Evolutionary conservation across 1,139 yeast genomes (phyloP).

Genomic region (Kodamaea sp.): DNA sequence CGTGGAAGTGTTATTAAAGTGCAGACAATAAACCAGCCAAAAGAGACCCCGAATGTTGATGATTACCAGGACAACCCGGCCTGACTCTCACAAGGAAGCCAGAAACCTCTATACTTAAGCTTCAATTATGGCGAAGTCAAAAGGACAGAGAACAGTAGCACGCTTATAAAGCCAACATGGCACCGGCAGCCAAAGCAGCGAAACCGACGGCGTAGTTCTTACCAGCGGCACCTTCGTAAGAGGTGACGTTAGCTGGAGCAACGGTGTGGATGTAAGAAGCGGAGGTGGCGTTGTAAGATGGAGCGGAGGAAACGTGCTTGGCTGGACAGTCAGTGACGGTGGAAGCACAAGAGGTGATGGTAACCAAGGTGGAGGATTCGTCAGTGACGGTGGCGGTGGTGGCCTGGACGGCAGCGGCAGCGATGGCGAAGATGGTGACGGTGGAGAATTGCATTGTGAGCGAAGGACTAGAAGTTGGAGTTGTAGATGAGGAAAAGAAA

Average conservation of each 20-base stretch:
- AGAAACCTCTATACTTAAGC: too few species aligned
- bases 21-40: too few species aligned
- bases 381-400: conserved; percentile 36
- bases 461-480: conserved; percentile 32
- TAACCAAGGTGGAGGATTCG: conserved; percentile 32
- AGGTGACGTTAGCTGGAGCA: conserved; percentile 34
- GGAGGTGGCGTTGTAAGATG: conserved; percentile 26
- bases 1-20: too few species aligned
- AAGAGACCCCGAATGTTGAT: too few species aligned
- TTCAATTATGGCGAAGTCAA: too few species aligned
- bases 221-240: conserved; percentile 38
- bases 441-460: conserved; percentile 47
- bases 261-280: conserved; percentile 23
- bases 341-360: conserved; percentile 47
- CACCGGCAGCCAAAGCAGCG: conserved; percentile 54
- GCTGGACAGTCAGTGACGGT: conserved; percentile 45
- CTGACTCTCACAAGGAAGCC: too few species aligned
- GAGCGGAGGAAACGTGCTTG: conserved; percentile 19
- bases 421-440: conserved; percentile 47
- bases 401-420: conserved; percentile 39
- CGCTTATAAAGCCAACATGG: conserved; percentile 51
- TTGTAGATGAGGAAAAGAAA: conserved; percentile 20
- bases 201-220: conserved; percentile 42
- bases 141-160: neutral
- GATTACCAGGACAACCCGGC: too few species aligned